Evolutionary conservation across 495 filamentous ascomycete genomes (phyloP), one percentile per base, ranked within the genome.

Genomic region (Ramalina intermedia): DNA sequence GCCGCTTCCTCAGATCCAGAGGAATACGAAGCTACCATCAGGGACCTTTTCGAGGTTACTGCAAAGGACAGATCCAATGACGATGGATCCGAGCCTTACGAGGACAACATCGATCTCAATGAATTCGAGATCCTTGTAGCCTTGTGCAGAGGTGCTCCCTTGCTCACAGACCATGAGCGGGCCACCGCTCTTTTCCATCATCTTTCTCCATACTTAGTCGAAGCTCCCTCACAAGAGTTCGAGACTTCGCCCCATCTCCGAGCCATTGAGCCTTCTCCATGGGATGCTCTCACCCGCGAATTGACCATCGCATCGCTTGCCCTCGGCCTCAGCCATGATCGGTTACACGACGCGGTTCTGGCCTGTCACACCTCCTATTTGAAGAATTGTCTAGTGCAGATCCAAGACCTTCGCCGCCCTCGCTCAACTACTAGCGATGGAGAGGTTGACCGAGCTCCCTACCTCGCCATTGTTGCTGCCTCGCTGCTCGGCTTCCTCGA

Each of bases 81-180:
- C 61, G 66, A 62, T n/a, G 42, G 4, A 12, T 40, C 41, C 17
- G 21, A 21, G 13, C 40, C 48, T 21, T 47, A 48, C 20, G 27
- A 29, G 4, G 23, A 17, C 8, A 48, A 48, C n/a, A 55, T 55
- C 9, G 36, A 20, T 61, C 20, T 87, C 44, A 79, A 84, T 47
- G 91, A 98, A 70, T 78, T 93, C 51, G 88, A 96, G 61, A 81
- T 90, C 37, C 71, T 96, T 23, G 66, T 96, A 17, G 86, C 89
- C 27, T 72, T 98, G 20, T 94, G 89, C 65, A 87, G 84, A 65
- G 84, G 91, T 23, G 84, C 87, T 8, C 80, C 85, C 16, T 68
- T 78, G 14, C 66, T 96, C 13, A 69, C 77, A 16, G 74, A 72
- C 44, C 56, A 67, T 6, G 76, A 85, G 47, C 81, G 79, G 61